These are phyloP conservation scores for Metschnikowia anglica DNA, from an alignment of 805 yeast genomes.

Conservation along the genomic window DNA sequence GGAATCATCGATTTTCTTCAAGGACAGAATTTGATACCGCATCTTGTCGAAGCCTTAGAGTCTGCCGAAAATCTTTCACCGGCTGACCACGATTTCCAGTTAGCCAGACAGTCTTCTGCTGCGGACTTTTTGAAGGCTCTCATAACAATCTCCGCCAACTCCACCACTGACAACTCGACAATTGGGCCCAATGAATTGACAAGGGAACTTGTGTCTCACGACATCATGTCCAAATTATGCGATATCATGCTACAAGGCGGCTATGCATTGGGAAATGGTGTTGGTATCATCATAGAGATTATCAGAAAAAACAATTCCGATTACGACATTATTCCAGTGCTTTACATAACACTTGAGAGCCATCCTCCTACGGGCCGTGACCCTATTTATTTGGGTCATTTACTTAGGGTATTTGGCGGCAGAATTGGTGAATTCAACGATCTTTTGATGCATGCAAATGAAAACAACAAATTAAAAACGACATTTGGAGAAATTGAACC, in stretches of 20 bases:
- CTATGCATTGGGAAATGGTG: constrained; percentile 47
- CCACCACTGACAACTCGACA: constrained; percentile 45
- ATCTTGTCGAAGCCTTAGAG: constrained; percentile 37
- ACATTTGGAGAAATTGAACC: constrained; percentile 38
- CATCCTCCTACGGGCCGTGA: constrained; percentile 50
- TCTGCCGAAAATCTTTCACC: constrained; percentile 20
- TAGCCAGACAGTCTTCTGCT: constrained; percentile 41
- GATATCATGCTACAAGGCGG: constrained; percentile 46
- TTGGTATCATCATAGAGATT: constrained; percentile 48
- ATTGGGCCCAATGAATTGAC: constrained; percentile 49
- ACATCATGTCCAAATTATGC: constrained; percentile 37
- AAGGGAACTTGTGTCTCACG: constrained; percentile 41
- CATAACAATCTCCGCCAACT: constrained; percentile 46
- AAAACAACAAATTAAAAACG: constrained; percentile 21
- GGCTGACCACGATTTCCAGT: constrained; percentile 17
- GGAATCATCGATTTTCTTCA: constrained; percentile 48
- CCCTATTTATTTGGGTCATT: constrained; percentile 46
- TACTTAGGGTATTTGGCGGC: constrained; percentile 40
- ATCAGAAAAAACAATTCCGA: constrained; percentile 47
- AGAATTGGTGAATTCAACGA: constrained; percentile 38
- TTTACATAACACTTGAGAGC: constrained; percentile 44
- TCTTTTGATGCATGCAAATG: constrained; percentile 29
- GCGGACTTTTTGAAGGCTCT: constrained; percentile 47
- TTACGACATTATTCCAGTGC: constrained; percentile 45
- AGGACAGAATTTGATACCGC: constrained; percentile 37